Conservation (phyloP, 2,329 filamentous ascomycete species). For the Metarhizium brunneum region DNA sequence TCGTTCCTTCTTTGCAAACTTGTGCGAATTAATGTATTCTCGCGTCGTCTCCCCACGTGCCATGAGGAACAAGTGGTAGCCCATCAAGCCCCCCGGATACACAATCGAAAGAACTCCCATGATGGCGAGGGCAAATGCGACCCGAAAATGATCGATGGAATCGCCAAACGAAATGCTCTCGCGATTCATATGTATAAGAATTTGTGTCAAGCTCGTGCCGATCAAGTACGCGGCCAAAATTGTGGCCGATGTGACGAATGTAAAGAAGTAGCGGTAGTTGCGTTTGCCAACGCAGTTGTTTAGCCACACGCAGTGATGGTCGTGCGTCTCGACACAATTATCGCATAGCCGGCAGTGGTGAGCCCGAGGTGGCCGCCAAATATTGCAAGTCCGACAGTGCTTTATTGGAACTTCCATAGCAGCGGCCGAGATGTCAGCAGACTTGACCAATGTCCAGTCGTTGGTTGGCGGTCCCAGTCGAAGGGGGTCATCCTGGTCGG, state of each 20-base stretch:
- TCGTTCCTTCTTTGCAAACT: slow-evolving; percentile 85
- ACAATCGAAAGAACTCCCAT: slow-evolving; percentile 65
- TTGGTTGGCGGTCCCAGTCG: slow-evolving; percentile 76
- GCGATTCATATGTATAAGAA: slow-evolving; percentile 60
- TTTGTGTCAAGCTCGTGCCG: slow-evolving; percentile 69
- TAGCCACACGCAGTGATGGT: slow-evolving; percentile 98
- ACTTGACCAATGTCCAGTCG: slow-evolving; percentile 88
- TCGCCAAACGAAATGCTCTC: slow-evolving; percentile 57
- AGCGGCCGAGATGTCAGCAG: slow-evolving; percentile 61
- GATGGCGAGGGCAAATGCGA: slow-evolving; percentile 82
- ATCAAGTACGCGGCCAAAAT: slow-evolving; percentile 69
- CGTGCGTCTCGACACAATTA: slow-evolving; percentile 93
- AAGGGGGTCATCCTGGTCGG: slow-evolving; percentile 71
- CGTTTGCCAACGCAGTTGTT: slow-evolving; percentile 96
- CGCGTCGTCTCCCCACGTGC: slow-evolving; percentile 87
- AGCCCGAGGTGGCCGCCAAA: slow-evolving; percentile 91
- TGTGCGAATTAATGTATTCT: slow-evolving; percentile 93
- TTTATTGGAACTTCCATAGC: slow-evolving; percentile 98
- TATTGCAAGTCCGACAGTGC: slow-evolving; percentile 94
- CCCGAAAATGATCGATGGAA: slow-evolving; percentile 61
- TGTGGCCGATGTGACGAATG: slow-evolving; percentile 75
- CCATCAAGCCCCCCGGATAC: slow-evolving; percentile 76
- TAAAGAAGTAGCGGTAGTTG: slow-evolving; percentile 97
- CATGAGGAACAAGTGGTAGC: slow-evolving; percentile 88
- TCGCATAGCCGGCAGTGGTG: slow-evolving; percentile 97